Percentiles rank a stretch among this genome's conserved stretches.
These are phyloP conservation scores for Phialophora tarda DNA, from an alignment of 2,329 filamentous ascomycete genomes.

Conservation along the genomic window DNA sequence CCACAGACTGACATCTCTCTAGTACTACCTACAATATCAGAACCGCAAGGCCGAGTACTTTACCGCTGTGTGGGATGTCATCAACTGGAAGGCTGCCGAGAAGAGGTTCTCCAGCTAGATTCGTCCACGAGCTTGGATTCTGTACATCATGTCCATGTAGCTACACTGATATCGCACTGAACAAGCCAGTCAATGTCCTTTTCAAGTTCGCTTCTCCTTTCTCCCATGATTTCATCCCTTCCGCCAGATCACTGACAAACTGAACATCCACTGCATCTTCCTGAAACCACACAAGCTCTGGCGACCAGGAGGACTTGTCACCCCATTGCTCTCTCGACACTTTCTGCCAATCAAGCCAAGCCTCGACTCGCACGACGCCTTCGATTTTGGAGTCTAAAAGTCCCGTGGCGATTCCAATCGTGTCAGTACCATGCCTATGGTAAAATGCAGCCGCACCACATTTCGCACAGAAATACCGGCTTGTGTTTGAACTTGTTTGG, in stretches of 20 bases:
- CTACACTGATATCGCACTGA: slow-evolving; percentile 12
- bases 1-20: slow-evolving; percentile 14
- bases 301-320: slow-evolving; percentile 1
- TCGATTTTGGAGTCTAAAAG: slow-evolving; percentile 25
- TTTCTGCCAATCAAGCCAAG: slow-evolving; percentile 33
- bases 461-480: slow-evolving; percentile 35
- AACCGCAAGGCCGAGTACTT: slow-evolving; percentile 98
- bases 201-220: background rate
- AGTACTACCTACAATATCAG: slow-evolving; percentile 78
- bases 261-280: slow-evolving; percentile 30
- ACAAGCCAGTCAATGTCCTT: background rate
- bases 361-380: slow-evolving; percentile 25
- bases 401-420: slow-evolving; percentile 30
- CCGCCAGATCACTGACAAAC: slow-evolving; percentile 27
- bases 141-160: slow-evolving; percentile 21
- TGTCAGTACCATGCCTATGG: slow-evolving; percentile 22
- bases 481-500: slow-evolving; percentile 24
- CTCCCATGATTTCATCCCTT: slow-evolving; percentile 25
- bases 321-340: slow-evolving; percentile 10
- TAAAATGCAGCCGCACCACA: slow-evolving; percentile 36
- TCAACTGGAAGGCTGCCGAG: slow-evolving; percentile 93
- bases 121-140: slow-evolving; percentile 2
- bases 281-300: slow-evolving; percentile 16
- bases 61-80: slow-evolving; percentile 87
- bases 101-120: slow-evolving; percentile 60